Percentiles rank a stretch among this genome's conserved stretches.
phyloP scores from a whole-genome alignment of 148 eudicot genomes.

The Rhododendron kiyosumense region DNA sequence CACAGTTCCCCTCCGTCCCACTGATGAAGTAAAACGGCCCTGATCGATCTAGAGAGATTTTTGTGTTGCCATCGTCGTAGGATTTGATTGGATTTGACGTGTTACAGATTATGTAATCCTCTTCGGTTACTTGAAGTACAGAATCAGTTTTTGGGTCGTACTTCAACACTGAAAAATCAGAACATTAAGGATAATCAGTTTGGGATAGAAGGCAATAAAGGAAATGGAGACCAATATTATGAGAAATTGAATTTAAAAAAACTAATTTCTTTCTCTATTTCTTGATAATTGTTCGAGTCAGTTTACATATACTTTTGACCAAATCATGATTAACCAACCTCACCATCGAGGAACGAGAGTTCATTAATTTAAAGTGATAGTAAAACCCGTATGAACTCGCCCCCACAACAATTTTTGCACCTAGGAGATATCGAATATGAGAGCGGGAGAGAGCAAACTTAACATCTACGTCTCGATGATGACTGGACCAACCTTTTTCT shows the following conservation, averaged over 20 bases:
- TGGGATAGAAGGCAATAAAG: not conserved
- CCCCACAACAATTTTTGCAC: not conserved
- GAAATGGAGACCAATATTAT: not conserved
- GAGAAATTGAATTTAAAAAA: not conserved
- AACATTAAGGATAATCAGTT: not conserved
- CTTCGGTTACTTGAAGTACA: not conserved
- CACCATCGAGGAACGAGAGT: no score
- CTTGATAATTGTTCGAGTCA: not conserved
- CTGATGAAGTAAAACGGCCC: not conserved
- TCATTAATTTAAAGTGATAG: not conserved
- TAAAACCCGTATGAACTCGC: not conserved
- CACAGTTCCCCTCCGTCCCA: not conserved
- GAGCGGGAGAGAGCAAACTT: not conserved
- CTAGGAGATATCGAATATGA: not conserved
- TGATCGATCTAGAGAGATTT: not conserved
- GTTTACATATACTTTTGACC: not conserved
- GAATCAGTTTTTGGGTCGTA: constrained; percentile 6
- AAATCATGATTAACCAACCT: not conserved
- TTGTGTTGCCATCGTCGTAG: not conserved
- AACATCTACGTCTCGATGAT: not conserved
- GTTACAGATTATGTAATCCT: not conserved
- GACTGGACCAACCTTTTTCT: not conserved
- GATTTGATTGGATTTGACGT: not conserved
- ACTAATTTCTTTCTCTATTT: not conserved
- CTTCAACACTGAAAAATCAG: not conserved